phyloP scores from a whole-genome alignment of 129 eudicot genomes.

The Lonicera japonica region DNA sequence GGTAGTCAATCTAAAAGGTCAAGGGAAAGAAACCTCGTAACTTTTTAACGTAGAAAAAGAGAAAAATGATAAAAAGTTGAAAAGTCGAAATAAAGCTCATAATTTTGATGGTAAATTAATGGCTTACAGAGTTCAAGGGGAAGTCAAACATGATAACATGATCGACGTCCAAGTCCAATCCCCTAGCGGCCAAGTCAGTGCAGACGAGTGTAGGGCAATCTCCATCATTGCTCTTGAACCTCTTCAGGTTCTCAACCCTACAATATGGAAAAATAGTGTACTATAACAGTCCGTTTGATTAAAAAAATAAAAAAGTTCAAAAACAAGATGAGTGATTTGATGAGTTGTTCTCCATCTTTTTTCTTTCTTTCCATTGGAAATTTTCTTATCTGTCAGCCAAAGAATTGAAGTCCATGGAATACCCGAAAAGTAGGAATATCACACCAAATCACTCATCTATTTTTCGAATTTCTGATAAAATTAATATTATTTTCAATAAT shows the following conservation, averaged over 20 bases:
- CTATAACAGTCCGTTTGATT: no score
- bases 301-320: no score
- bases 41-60: background rate
- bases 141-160: slow-evolving; percentile 98
- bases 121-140: slow-evolving; percentile 80
- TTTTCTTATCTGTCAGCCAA: no score
- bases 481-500: no score
- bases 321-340: no score
- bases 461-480: no score
- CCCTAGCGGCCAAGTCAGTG: slow-evolving; percentile 97
- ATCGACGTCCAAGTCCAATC: slow-evolving; percentile 92
- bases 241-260: slow-evolving; percentile 90
- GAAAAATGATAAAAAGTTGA: background rate
- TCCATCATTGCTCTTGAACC: slow-evolving; percentile 78
- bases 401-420: no score
- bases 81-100: background rate
- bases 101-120: background rate
- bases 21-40: slow-evolving; percentile 3
- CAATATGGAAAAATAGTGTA: slow-evolving; percentile 3
- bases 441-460: no score
- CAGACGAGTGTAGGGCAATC: slow-evolving; percentile 97
- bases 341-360: no score
- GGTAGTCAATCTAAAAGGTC: slow-evolving; percentile 74
- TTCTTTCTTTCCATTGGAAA: no score
- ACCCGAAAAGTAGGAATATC: no score